Base-by-base conservation (phyloP, 202 grass and related monocot genomes). In the Bolboschoenoplectus hybrid region DNA sequence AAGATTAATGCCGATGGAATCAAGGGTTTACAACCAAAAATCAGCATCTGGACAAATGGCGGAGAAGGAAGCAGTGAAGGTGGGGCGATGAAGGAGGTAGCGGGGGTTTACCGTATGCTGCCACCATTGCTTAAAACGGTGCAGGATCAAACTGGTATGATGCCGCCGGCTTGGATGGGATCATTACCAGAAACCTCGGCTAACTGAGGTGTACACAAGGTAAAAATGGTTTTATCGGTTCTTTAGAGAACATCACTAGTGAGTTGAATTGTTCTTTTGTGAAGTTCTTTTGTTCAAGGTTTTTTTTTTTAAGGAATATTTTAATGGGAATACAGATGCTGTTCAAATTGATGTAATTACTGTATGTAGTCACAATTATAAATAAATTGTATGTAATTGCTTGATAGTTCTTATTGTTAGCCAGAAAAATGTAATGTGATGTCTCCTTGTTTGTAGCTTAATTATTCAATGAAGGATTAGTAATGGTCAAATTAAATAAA, bases 161-260 rank as follows among this genome's bases (percentile, higher is more conserved):
- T 87, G 19, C 94, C 94, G 1, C 94, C 94, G 2, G 81, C 92
- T 7, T 97, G 94, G 94, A 91, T 97, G 90, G 94, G 92, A 5
- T 63, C 84, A 1, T 55, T 97, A 19, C 64, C 39, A 16, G 56
- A 79, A 6, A 63, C 71, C 7, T 51, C 44, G 1, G 14, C 55
- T 39, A 88, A 88, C 9, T 86, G 69, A 88, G 62, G 34, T 73
- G 34, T 73, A 34, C 2, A 61, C 16, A 16, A 44, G 20, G 38
- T 16, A 43, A 73, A 43, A 4, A 73, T 5, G 5, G 43, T 44
- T 44, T 44, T 5, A 44, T 44, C 1, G 2, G 43, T 44, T 44
- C 43, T 50, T 53, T 53, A 74, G 20, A 74, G 2, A 75, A 75
- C 34, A 75, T 41, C 41, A 75, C 10, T 57, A 55, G 6, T 78